phyloP scores from a whole-genome alignment of 768 basidiomycete genomes.

The Melanogaster broomeanus region DNA sequence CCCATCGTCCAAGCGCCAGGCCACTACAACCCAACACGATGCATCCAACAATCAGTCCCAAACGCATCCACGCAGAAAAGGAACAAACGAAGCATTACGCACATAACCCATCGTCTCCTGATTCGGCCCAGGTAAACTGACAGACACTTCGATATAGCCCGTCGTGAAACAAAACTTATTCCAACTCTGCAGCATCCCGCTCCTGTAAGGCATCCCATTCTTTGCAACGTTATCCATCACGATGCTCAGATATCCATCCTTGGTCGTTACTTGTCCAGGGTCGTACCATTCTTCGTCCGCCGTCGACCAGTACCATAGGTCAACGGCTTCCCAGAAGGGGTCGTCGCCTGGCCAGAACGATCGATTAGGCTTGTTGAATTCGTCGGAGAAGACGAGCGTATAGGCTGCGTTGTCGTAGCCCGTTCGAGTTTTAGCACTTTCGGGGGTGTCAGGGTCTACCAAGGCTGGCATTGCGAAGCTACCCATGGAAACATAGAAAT shows the following conservation, averaged over 20 bases:
- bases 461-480: slow-evolving; percentile 48
- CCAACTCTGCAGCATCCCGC: slow-evolving; percentile 86
- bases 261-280: slow-evolving; percentile 64
- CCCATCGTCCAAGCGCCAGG: slow-evolving; percentile 90
- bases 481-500: not conserved
- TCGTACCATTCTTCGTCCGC: slow-evolving; percentile 78
- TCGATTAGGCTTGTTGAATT: slow-evolving; percentile 57
- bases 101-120: slow-evolving; percentile 50
- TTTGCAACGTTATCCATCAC: slow-evolving; percentile 57
- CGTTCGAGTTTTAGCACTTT: slow-evolving; percentile 52
- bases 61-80: not conserved
- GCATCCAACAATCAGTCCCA: not conserved
- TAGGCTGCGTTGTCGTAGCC: slow-evolving; percentile 76
- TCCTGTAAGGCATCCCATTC: slow-evolving; percentile 64
- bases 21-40: slow-evolving; percentile 66
- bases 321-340: slow-evolving; percentile 70
- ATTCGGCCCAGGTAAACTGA: slow-evolving; percentile 60
- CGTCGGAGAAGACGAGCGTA: slow-evolving; percentile 66
- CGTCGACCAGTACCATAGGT: slow-evolving; percentile 74
- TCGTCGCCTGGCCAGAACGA: slow-evolving; percentile 63
- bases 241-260: slow-evolving; percentile 66
- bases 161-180: slow-evolving; percentile 88
- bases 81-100: slow-evolving; percentile 19
- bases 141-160: slow-evolving; percentile 69
- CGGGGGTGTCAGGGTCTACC: slow-evolving; percentile 74